These are phyloP conservation scores for Claviceps capensis DNA, from an alignment of 2,329 filamentous ascomycete species.

Conservation along the genomic window DNA sequence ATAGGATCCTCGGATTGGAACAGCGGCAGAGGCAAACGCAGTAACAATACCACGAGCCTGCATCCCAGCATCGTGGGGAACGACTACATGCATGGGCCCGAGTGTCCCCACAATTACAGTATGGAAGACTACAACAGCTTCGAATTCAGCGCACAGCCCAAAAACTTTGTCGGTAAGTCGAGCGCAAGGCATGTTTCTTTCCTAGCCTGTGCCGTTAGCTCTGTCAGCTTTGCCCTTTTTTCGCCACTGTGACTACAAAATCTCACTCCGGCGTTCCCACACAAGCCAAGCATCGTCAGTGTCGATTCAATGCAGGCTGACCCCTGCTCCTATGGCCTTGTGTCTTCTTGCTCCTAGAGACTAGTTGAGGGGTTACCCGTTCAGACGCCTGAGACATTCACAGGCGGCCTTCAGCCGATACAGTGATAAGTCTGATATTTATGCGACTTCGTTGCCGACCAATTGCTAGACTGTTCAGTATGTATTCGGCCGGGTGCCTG, in stretches of 20 bases:
- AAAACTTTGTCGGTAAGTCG: slow-evolving; percentile 45
- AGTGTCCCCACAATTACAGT: slow-evolving; percentile 37
- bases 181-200: neutral
- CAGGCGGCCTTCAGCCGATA: neutral
- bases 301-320: neutral
- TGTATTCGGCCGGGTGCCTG: too few relatives aligned
- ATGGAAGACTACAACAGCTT: slow-evolving; percentile 38
- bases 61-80: slow-evolving; percentile 50
- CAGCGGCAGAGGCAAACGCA: slow-evolving; percentile 15
- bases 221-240: neutral
- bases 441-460: neutral
- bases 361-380: too few relatives aligned
- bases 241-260: neutral
- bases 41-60: slow-evolving; percentile 37
- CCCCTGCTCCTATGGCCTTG: neutral
- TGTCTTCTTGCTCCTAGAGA: neutral
- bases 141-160: slow-evolving; percentile 31
- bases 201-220: neutral
- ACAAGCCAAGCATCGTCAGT: neutral
- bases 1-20: slow-evolving; percentile 46
- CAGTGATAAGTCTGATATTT: neutral
- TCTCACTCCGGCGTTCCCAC: neutral
- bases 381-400: slow-evolving; percentile 1
- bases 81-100: slow-evolving; percentile 36
- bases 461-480: neutral